phyloP scores from a whole-genome alignment of 495 filamentous ascomycete species.

The Copromyces sp. region DNA sequence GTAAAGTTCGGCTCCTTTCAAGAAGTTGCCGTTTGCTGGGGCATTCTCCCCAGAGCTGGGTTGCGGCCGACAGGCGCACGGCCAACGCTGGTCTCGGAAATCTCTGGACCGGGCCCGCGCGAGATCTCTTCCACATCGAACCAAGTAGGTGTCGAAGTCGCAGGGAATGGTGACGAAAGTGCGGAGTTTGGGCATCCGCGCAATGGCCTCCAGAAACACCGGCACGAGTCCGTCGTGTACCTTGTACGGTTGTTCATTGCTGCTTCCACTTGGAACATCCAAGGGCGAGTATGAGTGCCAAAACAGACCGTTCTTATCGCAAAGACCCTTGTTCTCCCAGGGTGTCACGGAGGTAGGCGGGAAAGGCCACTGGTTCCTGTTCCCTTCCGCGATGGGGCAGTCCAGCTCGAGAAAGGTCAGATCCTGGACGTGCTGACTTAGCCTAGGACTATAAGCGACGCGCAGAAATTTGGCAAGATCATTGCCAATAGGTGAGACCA shows the following conservation, averaged over 20 bases:
- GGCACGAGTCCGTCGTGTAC: neutral
- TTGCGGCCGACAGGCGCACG: neutral
- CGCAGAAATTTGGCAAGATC: neutral
- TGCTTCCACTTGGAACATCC: neutral
- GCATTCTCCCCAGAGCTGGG: neutral
- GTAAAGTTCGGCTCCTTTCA: neutral
- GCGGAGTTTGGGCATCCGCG: neutral
- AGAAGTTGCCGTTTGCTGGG: neutral
- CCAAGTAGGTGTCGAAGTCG: neutral
- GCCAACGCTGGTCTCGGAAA: neutral
- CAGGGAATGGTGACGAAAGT: neutral
- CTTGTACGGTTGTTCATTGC: neutral
- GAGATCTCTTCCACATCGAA: neutral
- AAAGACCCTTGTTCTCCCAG: neutral
- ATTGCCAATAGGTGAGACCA: neutral
- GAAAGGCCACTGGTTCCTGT: neutral
- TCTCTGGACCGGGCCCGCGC: neutral
- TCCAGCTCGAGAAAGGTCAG: neutral
- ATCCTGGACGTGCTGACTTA: neutral
- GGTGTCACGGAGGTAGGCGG: neutral
- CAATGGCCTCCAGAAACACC: neutral
- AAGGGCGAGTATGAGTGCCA: neutral
- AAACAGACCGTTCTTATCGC: neutral
- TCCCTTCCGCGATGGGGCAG: neutral
- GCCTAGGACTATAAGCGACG: neutral